Base-by-base conservation (phyloP, 2,329 filamentous ascomycete genomes). In the Pseudogymnoascus sp. region DNA sequence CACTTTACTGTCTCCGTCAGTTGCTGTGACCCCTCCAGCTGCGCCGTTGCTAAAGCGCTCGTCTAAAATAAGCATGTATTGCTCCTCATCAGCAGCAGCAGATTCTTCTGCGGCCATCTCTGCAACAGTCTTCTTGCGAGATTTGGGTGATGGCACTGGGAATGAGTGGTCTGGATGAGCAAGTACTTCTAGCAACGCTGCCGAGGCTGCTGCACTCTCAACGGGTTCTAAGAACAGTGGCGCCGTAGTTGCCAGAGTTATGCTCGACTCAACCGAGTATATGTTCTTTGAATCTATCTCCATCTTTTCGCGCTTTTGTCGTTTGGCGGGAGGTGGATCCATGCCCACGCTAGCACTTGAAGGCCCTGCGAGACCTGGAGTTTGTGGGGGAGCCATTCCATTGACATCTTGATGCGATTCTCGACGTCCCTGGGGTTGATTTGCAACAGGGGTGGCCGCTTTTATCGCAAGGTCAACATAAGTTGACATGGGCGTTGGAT, bases 61-160 rank as follows among this genome's bases (percentile, higher is more conserved):
- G 69, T 99, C 94, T 75, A 92, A 85, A 20, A 90, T 87, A 58
- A 97, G 86, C 91, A 99, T 94, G 67, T 91, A 95, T 53, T 91
- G 84, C 74, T 99, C 92, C 65, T 91, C 86, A 62, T 91, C 90
- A 20, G 92, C 93, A 0, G 91, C 91, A 63, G 91, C 81, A 1
- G 94, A 93, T 75, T 99, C 92, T 70, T 99, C 94, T 6, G 93
- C 93, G 7, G 91, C 94, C 77, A 97, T 85, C 71, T 99, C 93
- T 7, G 94, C 94, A 15, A 95, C 87, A 0, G 94, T 99, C 64
- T 93, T 86, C 79, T 99, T 97, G 62, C 94, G 82, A 6, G 87
- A 87, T 79, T 96, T 97, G 2, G 91, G 91, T 63, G 88, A 83
- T 0, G 94, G 93, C 8, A 91, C 87, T 43, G 84, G 79, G 58